Conservation (phyloP, 2,329 filamentous ascomycete species). For the Cytospora paraplurivora region DNA sequence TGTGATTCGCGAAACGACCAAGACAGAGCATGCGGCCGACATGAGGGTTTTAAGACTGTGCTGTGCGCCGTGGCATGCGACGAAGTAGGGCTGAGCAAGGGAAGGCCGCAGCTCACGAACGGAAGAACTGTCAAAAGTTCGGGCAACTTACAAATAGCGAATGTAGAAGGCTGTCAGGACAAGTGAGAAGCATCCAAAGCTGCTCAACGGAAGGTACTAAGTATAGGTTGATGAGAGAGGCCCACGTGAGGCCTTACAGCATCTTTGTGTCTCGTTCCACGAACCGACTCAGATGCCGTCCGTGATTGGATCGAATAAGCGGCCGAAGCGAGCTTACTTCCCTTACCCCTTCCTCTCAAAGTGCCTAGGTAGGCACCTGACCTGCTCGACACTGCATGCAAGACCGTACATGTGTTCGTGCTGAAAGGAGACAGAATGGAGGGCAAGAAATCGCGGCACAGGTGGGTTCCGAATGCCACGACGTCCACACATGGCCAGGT, state of each 20-base stretch:
- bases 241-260: no score
- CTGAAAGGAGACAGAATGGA: neutral
- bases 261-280: constrained; percentile 16
- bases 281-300: neutral
- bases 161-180: neutral
- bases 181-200: neutral
- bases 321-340: constrained; percentile 10
- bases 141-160: neutral
- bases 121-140: neutral
- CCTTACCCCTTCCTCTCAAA: neutral
- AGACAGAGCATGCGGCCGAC: neutral
- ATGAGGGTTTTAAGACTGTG: neutral
- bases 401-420: constrained; percentile 5
- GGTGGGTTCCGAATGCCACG: constrained; percentile 1
- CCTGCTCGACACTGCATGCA: neutral
- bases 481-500: neutral
- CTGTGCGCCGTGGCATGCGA: neutral
- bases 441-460: neutral
- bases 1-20: neutral
- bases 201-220: neutral
- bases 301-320: neutral
- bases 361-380: neutral
- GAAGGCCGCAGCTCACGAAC: neutral
- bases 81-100: neutral
- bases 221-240: constrained; percentile 2